Base-by-base conservation (phyloP, 352 stramenopile genomes). In the Phytophthora vignae region DNA sequence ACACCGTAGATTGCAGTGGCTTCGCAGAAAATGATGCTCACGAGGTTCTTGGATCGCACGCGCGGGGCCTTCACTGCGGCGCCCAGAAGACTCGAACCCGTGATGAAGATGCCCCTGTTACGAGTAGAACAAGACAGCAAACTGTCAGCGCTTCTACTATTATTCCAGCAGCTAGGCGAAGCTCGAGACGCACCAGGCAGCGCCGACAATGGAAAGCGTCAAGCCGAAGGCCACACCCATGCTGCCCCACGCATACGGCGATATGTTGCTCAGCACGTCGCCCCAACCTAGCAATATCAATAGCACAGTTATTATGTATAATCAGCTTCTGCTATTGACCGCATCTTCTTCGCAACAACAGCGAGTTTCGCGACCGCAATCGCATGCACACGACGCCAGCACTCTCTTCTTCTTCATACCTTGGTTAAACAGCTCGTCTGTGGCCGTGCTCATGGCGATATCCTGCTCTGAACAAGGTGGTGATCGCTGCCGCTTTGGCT, bases 21-120 rank as follows among this genome's bases (percentile, higher is more conserved):
- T 86, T 99, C 98, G 80, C 98, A 99, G 83, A 99, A 99, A 94
- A 99, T 99, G 64, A 99, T 98, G 83, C 96, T 98, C 74, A 99
- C 97, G 70, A 99, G 91, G 84, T 99, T 99, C 84, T 99, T 99
- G 27, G 94, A 99, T 80, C 96, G 89, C 82, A 99, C 99, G 46
- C 98, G 95, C 33, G 98, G 98, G 27, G 98, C 95, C 85, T 99
- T 99, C 50, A 99, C 95, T 29, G 98, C 93, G 27, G 98, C 98
- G 60, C 98, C 98, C 60, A 99, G 91, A 48, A 99, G 86, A 84
- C 88, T 98, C 19, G 94, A 98, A 67, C 98, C 98, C 38, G 98
- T 97, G 59, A 97, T 80, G 74, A 96, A 97, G 74, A 97, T 97
- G 29, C 91, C 91, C 91, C 90, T 97, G 68, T 31, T 25, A 10